Conservation (phyloP, 2,329 filamentous ascomycete species). For the Apiospora hydei region DNA sequence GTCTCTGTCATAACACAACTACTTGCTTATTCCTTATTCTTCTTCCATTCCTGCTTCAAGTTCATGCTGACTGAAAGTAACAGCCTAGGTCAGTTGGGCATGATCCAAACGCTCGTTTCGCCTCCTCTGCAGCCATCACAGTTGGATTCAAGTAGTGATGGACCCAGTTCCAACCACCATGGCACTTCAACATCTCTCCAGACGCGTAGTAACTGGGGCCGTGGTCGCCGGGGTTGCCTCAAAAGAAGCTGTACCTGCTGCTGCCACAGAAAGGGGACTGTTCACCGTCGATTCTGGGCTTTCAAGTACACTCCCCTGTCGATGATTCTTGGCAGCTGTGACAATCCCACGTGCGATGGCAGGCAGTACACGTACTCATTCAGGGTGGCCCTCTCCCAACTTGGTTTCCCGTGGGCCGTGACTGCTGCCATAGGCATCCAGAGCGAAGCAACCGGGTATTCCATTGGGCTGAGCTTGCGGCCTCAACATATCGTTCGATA, state of each 20-base stretch:
- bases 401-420: slow-evolving; percentile 18
- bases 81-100: not conserved
- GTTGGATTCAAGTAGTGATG: too few relatives aligned
- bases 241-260: slow-evolving; percentile 2
- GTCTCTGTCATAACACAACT: not conserved
- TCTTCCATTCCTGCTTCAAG: not conserved
- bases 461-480: not conserved
- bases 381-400: slow-evolving; percentile 11
- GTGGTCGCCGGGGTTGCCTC: not conserved
- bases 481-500: slow-evolving; percentile 1
- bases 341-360: not conserved
- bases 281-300: slow-evolving; percentile 8
- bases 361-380: not conserved
- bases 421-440: not conserved
- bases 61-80: not conserved
- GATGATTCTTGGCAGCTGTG: slow-evolving; percentile 3
- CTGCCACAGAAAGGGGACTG: not conserved
- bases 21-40: too few relatives aligned
- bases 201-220: not conserved
- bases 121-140: not conserved
- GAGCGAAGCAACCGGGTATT: not conserved
- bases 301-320: slow-evolving; percentile 23
- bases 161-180: rapidly evolving
- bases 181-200: too few relatives aligned
- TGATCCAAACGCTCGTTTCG: too few relatives aligned